These are phyloP conservation scores for Carex littledalei DNA, from an alignment of 176 grass and related monocot species.

Conservation along the genomic window DNA sequence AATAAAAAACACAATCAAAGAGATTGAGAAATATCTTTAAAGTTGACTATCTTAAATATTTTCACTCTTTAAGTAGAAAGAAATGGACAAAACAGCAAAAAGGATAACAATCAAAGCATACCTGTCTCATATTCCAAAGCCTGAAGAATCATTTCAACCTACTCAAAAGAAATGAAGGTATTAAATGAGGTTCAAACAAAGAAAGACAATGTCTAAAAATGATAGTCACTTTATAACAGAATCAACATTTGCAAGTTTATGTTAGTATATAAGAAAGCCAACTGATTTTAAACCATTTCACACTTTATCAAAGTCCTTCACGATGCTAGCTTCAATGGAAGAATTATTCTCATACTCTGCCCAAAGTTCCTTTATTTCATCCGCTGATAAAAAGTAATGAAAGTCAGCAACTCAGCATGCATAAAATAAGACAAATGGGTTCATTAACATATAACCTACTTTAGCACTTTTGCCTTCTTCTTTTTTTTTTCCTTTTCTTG, in stretches of 20 bases:
- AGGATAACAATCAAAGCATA: conserved; percentile 8
- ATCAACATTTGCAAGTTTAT: neutral
- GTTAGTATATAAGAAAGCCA: neutral
- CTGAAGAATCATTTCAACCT: conserved; percentile 99
- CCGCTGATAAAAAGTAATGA: conserved; percentile 34
- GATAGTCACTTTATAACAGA: neutral
- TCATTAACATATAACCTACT: neutral
- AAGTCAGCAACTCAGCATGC: neutral
- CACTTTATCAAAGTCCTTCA: conserved; percentile 99
- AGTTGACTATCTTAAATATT: neutral
- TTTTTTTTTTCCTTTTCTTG: neutral
- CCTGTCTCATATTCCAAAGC: conserved; percentile 97
- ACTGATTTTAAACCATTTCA: neutral
- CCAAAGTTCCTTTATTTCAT: conserved; percentile 89
- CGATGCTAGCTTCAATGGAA: conserved; percentile 87
- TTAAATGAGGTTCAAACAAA: conserved; percentile 17
- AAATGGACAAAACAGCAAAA: neutral
- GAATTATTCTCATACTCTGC: conserved; percentile 92
- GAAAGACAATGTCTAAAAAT: neutral
- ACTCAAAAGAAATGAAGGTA: conserved; percentile 18
- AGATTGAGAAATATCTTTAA: conserved; percentile 6
- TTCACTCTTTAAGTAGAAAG: neutral
- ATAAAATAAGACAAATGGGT: neutral
- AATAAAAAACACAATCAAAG: conserved; percentile 11
- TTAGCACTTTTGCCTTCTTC: neutral